These are phyloP conservation scores for Xylaria bambusicola DNA, from an alignment of 495 filamentous ascomycete genomes.

Conservation along the genomic window DNA sequence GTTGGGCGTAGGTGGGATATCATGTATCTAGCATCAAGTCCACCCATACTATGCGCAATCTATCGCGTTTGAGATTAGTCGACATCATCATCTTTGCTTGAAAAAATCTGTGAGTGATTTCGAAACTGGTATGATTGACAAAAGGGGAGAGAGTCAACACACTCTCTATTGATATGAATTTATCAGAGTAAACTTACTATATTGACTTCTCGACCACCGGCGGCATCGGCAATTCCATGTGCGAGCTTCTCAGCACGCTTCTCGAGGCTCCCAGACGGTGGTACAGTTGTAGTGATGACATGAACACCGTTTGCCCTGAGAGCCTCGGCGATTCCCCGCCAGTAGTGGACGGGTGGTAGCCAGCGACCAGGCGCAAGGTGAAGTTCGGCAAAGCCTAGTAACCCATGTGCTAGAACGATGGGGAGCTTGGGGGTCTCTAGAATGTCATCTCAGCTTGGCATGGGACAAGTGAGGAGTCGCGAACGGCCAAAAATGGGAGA, in stretches of 20 bases:
- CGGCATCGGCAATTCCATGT: conserved; percentile 63
- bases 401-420: conserved; percentile 83
- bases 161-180: too few species aligned
- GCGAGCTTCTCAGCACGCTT: conserved; percentile 68
- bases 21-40: conserved; percentile 91
- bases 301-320: conserved; percentile 69
- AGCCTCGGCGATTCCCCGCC: conserved; percentile 85
- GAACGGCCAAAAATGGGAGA: background rate
- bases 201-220: conserved; percentile 75
- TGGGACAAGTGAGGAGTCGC: conserved; percentile 7
- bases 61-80: too few species aligned
- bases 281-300: conserved; percentile 80
- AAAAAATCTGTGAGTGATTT: too few species aligned
- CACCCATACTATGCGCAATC: conserved; percentile 75
- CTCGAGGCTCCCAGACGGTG: conserved; percentile 78
- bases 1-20: conserved; percentile 73
- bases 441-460: conserved; percentile 7
- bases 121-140: too few species aligned
- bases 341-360: conserved; percentile 82
- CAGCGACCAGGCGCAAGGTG: conserved; percentile 67
- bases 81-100: too few species aligned
- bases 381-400: conserved; percentile 88
- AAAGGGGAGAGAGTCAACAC: too few species aligned
- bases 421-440: conserved; percentile 60
- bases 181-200: too few species aligned